Evolutionary conservation across 306 rosid species (phyloP).

Genomic region (Rosa persica): DNA sequence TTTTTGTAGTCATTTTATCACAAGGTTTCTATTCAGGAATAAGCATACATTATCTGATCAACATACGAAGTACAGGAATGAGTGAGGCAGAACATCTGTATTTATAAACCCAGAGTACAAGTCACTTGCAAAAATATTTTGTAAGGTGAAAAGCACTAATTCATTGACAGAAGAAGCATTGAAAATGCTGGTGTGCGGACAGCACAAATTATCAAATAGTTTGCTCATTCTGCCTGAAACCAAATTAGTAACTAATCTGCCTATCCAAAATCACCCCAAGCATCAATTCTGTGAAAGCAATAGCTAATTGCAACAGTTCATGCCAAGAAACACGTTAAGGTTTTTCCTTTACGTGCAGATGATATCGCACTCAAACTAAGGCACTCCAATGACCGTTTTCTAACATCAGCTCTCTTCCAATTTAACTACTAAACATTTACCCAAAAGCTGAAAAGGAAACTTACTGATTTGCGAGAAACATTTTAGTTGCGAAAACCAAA

Average conservation of each 20-base stretch:
- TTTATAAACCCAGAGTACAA: not conserved
- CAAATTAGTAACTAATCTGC: not conserved
- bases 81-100: not conserved
- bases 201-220: not conserved
- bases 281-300: not conserved
- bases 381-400: conserved; percentile 12
- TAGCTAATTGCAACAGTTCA: not conserved
- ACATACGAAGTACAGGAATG: not conserved
- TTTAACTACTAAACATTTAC: conserved; percentile 1
- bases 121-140: not conserved
- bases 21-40: not conserved
- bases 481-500: not conserved
- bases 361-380: not conserved
- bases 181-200: not conserved
- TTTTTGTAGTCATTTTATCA: not conserved
- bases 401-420: conserved; percentile 22
- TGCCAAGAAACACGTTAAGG: not conserved
- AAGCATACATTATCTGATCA: not conserved
- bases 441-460: no score
- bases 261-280: not conserved
- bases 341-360: not conserved
- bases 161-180: not conserved
- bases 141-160: not conserved
- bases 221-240: not conserved
- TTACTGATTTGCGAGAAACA: not conserved